phyloP scores from a whole-genome alignment of 768 basidiomycete genomes.

The Mycena vitilis region DNA sequence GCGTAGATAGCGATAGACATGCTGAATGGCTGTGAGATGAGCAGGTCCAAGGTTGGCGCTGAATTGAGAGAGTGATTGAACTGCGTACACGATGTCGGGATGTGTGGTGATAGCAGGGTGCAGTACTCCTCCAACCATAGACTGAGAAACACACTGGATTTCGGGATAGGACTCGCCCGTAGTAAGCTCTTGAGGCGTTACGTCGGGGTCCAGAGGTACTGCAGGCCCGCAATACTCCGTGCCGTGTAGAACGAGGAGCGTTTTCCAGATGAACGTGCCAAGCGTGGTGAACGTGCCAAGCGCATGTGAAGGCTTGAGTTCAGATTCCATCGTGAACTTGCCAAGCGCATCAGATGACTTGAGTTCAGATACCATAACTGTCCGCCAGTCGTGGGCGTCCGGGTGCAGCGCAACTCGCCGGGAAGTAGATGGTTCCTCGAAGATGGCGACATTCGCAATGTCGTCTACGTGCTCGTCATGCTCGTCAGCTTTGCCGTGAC shows the following conservation, averaged over 20 bases:
- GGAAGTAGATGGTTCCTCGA: conserved; percentile 7
- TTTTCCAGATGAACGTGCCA: conserved; percentile 24
- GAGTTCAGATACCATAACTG: not conserved
- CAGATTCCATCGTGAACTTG: not conserved
- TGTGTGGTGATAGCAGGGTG: conserved; percentile 40
- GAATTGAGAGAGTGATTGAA: conserved; percentile 44
- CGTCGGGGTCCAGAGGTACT: conserved; percentile 36
- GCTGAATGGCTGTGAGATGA: conserved; percentile 50
- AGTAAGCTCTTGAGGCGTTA: conserved; percentile 25
- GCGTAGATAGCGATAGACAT: conserved; percentile 49
- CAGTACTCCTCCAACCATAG: conserved; percentile 39
- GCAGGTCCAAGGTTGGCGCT: conserved; percentile 37
- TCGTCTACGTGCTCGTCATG: conserved; percentile 3
- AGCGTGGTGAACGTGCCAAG: not conserved
- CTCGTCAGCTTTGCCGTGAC: not conserved
- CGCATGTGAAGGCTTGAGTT: conserved; percentile 1
- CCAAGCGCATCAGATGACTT: not conserved
- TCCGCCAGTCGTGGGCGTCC: conserved; percentile 13
- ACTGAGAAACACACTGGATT: conserved; percentile 36
- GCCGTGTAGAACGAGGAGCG: conserved; percentile 29
- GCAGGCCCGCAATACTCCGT: conserved; percentile 27
- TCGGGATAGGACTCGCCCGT: conserved; percentile 1
- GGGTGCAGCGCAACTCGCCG: conserved; percentile 12
- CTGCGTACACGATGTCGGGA: conserved; percentile 48
- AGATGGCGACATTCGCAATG: conserved; percentile 18